These are phyloP conservation scores for Vitis cinerea DNA, from an alignment of 164 flowering plant genomes.

Conservation along the genomic window DNA sequence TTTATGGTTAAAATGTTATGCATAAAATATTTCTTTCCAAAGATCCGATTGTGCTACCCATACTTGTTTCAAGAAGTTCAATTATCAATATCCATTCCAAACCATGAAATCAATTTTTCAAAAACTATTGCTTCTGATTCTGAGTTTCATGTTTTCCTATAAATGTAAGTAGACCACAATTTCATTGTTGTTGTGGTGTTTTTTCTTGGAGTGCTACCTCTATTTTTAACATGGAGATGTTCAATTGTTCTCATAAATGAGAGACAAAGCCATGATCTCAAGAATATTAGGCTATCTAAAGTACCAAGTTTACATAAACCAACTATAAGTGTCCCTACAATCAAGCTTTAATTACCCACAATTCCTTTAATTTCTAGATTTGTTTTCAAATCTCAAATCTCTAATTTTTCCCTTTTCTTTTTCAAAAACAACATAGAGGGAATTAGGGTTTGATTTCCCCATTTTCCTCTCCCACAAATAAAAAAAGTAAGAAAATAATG, in stretches of 20 bases:
- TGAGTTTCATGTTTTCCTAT: not conserved
- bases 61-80: no score
- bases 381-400: no score
- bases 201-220: constrained; percentile 54
- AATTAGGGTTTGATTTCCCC: no score
- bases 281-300: constrained; percentile 15
- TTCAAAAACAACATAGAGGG: no score
- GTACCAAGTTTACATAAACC: constrained; percentile 20
- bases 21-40: not conserved
- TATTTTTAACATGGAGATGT: constrained; percentile 78
- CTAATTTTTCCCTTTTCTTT: no score
- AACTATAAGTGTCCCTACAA: constrained; percentile 28
- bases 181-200: constrained; percentile 41
- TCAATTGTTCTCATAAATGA: constrained; percentile 56
- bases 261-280: constrained; percentile 23
- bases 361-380: no score
- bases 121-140: not conserved
- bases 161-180: not conserved
- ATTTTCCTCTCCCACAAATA: no score
- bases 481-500: no score
- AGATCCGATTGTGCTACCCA: no score
- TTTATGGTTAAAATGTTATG: not conserved
- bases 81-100: no score
- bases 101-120: no score
- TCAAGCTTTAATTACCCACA: no score